Evolutionary conservation across 106 monocot species (phyloP).

Genomic region (Apostasia shenzhenica): DNA sequence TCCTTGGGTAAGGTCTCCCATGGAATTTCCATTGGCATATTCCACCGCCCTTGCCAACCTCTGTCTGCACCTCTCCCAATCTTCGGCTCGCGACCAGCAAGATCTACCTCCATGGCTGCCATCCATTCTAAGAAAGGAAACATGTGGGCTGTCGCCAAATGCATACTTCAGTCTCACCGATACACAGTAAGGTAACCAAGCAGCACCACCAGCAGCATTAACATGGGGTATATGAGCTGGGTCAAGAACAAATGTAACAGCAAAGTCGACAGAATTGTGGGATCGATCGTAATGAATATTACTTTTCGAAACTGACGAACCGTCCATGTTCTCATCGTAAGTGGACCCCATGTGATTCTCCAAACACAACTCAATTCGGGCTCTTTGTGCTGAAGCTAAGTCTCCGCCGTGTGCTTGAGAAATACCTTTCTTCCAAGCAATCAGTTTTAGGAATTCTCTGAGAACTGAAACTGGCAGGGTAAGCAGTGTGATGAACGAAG

Average conservation of each 20-base stretch:
- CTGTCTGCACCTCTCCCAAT: constrained; percentile 95
- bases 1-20: constrained; percentile 69
- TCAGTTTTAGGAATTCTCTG: constrained; percentile 86
- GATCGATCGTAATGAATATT: constrained; percentile 81
- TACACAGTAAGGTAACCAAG: constrained; percentile 95
- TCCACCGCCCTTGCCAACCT: constrained; percentile 68
- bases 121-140: constrained; percentile 72
- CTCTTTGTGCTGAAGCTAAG: constrained; percentile 58
- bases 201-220: constrained; percentile 95
- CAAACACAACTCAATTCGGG: constrained; percentile 80
- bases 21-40: constrained; percentile 43
- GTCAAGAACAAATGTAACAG: constrained; percentile 89
- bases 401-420: constrained; percentile 72
- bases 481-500: constrained; percentile 96
- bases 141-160: constrained; percentile 65
- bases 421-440: constrained; percentile 88
- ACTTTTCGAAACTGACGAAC: constrained; percentile 45
- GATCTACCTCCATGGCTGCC: constrained; percentile 97
- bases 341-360: constrained; percentile 74
- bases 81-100: constrained; percentile 72
- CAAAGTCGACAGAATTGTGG: constrained; percentile 74
- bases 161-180: constrained; percentile 69
- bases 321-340: constrained; percentile 31
- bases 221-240: constrained; percentile 78
- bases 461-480: constrained; percentile 81